phyloP scores from a whole-genome alignment of 2,329 filamentous ascomycete species.

The Cryphonectria parasitica region DNA sequence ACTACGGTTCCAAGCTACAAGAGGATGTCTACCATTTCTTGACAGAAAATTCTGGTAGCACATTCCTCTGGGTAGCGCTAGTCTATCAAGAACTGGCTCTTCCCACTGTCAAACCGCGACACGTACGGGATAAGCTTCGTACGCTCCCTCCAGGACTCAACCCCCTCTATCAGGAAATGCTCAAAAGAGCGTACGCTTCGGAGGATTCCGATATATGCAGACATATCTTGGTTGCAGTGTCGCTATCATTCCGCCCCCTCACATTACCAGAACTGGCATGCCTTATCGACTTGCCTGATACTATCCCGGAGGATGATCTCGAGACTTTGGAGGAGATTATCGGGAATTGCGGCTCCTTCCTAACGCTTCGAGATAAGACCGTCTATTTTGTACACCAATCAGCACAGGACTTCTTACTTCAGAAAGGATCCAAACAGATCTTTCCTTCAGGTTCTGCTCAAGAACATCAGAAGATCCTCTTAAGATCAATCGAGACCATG shows the following conservation, averaged over 20 bases:
- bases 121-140: too few species aligned
- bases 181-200: too few species aligned
- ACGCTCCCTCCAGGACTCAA: too few species aligned
- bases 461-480: constrained; percentile 40
- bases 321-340: constrained; percentile 37
- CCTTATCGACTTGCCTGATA: too few species aligned
- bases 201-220: too few species aligned
- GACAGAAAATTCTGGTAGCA: constrained; percentile 41
- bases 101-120: too few species aligned
- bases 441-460: constrained; percentile 36
- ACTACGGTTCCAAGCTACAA: constrained; percentile 32
- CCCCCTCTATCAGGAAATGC: too few species aligned
- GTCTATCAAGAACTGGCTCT: constrained; percentile 38
- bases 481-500: constrained; percentile 40
- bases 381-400: constrained; percentile 17
- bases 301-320: constrained; percentile 3
- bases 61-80: constrained; percentile 50
- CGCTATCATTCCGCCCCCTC: too few species aligned
- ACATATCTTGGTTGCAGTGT: too few species aligned
- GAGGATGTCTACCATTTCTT: too few species aligned
- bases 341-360: constrained; percentile 44
- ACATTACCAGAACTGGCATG: too few species aligned
- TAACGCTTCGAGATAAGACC: constrained; percentile 38
- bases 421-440: constrained; percentile 31
- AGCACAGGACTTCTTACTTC: constrained; percentile 17